A percentile compares a stretch with the other conserved stretches of the same genome.
Conservation (phyloP, 192 early-diverging fungal species). For the Coemansia biformis region DNA sequence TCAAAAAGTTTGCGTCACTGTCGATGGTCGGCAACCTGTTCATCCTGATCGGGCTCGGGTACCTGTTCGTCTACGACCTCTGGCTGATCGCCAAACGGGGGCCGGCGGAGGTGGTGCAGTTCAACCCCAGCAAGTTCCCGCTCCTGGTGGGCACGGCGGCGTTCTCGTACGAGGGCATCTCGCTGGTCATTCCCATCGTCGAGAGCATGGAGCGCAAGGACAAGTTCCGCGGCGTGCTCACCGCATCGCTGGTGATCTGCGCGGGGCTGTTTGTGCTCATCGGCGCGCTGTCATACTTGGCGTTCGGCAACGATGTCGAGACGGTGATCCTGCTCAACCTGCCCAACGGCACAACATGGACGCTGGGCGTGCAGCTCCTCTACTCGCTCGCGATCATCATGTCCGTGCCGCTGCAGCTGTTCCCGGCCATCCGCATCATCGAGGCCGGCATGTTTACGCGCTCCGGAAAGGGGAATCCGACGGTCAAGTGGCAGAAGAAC, state of each 20-base stretch:
- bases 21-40: constrained; percentile 88
- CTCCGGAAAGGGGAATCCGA: constrained; percentile 67
- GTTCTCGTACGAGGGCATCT: constrained; percentile 85
- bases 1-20: constrained; percentile 81
- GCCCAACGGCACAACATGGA: constrained; percentile 60
- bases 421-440: constrained; percentile 88
- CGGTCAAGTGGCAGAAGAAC: constrained; percentile 89
- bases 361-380: constrained; percentile 64
- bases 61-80: constrained; percentile 77
- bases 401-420: constrained; percentile 87
- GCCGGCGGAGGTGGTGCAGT: constrained; percentile 59
- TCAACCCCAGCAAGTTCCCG: constrained; percentile 74
- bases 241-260: constrained; percentile 67
- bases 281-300: constrained; percentile 75
- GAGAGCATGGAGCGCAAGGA: constrained; percentile 83
- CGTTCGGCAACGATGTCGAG: constrained; percentile 81
- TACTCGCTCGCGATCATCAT: constrained; percentile 94
- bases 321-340: constrained; percentile 87
- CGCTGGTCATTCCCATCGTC: constrained; percentile 66
- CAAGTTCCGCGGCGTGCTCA: constrained; percentile 73
- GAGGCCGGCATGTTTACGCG: constrained; percentile 73
- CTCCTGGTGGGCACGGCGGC: constrained; percentile 93
- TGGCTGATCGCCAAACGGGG: constrained; percentile 24
- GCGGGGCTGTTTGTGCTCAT: constrained; percentile 72
- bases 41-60: constrained; percentile 80